Percentiles rank a stretch among this genome's conserved stretches.
phyloP scores from a whole-genome alignment of 495 filamentous ascomycete species.

The Aspergillus sparsus region DNA sequence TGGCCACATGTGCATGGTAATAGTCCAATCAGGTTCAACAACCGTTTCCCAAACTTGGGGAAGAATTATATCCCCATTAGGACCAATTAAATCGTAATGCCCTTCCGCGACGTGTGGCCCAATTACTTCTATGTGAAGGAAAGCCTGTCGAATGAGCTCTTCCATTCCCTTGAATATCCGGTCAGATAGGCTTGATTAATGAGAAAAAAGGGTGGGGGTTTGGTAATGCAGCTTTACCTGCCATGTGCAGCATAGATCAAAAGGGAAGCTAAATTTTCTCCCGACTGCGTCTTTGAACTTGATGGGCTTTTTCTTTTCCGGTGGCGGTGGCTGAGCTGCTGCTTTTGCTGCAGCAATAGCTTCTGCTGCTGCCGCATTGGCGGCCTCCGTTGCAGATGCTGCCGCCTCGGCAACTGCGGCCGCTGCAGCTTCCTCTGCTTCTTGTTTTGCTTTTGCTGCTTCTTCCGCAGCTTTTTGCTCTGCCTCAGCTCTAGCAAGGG shows the following conservation, averaged over 20 bases:
- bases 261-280: constrained; percentile 84
- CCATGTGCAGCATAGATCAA: constrained; percentile 77
- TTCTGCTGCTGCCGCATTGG: constrained; percentile 28
- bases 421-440: constrained; percentile 38
- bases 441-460: constrained; percentile 34
- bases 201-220: background rate
- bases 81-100: constrained; percentile 82
- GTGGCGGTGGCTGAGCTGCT: constrained; percentile 20
- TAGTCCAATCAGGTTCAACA: constrained; percentile 81
- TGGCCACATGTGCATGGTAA: constrained; percentile 98
- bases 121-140: constrained; percentile 79
- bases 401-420: constrained; percentile 31
- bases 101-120: constrained; percentile 80
- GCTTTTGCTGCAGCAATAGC: constrained; percentile 33
- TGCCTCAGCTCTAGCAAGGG: constrained; percentile 48
- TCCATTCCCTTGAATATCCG: constrained; percentile 68
- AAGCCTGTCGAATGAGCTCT: constrained; percentile 82
- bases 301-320: constrained; percentile 63
- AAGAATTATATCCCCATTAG: constrained; percentile 84
- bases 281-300: constrained; percentile 87
- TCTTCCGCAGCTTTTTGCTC: constrained; percentile 48
- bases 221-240: constrained; percentile 53
- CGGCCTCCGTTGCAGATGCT: constrained; percentile 25
- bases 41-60: constrained; percentile 85
- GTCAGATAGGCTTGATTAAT: constrained; percentile 16